A percentile compares a stretch with the other conserved stretches of the same genome.
Conservation (phyloP, 1,139 yeast species). For the Kodamaea alishanica region DNA sequence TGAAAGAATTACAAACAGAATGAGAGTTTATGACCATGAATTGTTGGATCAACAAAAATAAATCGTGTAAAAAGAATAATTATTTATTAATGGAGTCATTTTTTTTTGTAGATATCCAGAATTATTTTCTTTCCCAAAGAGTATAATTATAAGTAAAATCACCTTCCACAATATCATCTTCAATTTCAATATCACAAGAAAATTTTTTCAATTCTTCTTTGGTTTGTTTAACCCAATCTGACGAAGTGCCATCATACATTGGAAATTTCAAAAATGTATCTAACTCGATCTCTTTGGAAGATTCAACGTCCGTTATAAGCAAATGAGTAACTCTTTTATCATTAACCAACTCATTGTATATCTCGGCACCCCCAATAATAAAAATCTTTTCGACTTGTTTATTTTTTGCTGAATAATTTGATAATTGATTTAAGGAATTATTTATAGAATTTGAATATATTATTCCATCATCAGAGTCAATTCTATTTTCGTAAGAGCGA, state of each 20-base stretch:
- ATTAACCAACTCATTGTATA: conserved; percentile 57
- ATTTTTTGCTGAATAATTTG: conserved; percentile 8
- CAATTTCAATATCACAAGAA: conserved; percentile 38
- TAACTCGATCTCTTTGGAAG: conserved; percentile 36
- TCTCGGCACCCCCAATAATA: conserved; percentile 91
- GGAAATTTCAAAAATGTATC: conserved; percentile 60
- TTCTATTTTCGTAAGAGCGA: conserved; percentile 34
- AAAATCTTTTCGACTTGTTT: conserved; percentile 53
- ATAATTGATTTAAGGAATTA: conserved; percentile 34
- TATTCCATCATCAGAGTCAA: conserved; percentile 13
- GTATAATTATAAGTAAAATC: conserved; percentile 49
- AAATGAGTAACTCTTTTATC: conserved; percentile 50
- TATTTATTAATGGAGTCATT: background rate
- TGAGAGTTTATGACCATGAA: conserved; percentile 49
- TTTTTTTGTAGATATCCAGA: background rate
- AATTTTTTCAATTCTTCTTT: conserved; percentile 36
- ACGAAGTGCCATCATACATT: conserved; percentile 17
- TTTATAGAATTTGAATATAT: conserved; percentile 46
- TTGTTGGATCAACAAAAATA: conserved; percentile 1
- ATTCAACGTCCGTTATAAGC: conserved; percentile 68
- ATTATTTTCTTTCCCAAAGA: conserved; percentile 38
- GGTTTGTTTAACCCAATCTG: conserved; percentile 35
- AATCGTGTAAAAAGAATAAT: background rate
- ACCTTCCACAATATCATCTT: conserved; percentile 43
- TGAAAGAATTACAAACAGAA: conserved; percentile 53